Base-by-base conservation (phyloP, 805 yeast species). In the Wickerhamomyces sydowiorum region DNA sequence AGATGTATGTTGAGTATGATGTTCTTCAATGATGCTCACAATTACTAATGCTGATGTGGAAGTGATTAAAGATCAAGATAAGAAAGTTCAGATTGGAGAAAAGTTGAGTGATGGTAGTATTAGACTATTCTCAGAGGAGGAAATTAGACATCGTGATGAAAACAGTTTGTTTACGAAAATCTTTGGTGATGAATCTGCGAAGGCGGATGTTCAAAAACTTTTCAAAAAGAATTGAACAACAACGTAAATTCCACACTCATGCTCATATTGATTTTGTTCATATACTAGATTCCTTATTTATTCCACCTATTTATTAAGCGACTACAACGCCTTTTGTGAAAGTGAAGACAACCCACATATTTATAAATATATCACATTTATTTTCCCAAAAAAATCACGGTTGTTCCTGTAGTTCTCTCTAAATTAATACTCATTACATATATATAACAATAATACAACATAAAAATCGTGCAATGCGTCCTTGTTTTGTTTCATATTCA, bases 91-190 rank as follows among this genome's bases (percentile, higher is more conserved):
- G 28, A 39, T 44, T 3, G 59, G 57, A 15, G 59, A 54, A 35
- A 38, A 51, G n/a, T 45, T 54, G 53, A 34, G 30, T 13, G 59
- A 54, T 37, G 59, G 59, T 7, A 45, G 47, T 14, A 46, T 54
- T 7, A 46, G 59, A 29, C 40, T 44, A 12, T 54, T 51, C 36
- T 38, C 49, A 1, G 37, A 45, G 17, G 44, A 50, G 15, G 59
- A 54, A 38, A 48, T 53, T 19, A 52, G 47, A 37, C 41, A 47
- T 29, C 48, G 36, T 20, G 59, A 54, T 32, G 49, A 51, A 32
- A 39, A 39, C 8, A 46, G 56, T 33, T 32, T 43, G 9, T 45
- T 52, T 31, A 51, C 57, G 1, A 35, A 20, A 42, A 19, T 53
- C 17, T 54, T 54, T 30, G 59, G 59, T 1, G 43, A 46, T 25